These are phyloP conservation scores for Elymus sibiricus DNA, from an alignment of 176 grass and related monocot genomes.

Conservation along the genomic window DNA sequence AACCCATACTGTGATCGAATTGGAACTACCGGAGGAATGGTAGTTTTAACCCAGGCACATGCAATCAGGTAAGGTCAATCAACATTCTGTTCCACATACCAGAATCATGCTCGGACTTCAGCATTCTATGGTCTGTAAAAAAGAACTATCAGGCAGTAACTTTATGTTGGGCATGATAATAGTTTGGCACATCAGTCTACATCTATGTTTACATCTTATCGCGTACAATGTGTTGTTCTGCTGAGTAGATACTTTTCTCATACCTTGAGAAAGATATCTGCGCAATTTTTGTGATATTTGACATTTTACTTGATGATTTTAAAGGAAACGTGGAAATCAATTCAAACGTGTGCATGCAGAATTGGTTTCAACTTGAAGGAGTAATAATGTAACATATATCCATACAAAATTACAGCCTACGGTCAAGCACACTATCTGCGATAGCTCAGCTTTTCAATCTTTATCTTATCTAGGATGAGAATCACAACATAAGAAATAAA, in stretches of 20 bases:
- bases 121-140: background rate
- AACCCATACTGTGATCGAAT: background rate
- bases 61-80: background rate
- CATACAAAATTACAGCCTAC: slow-evolving; percentile 3
- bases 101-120: background rate
- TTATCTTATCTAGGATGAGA: background rate
- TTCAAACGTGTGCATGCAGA: background rate
- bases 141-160: background rate
- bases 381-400: background rate
- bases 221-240: background rate
- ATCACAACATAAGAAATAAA: slow-evolving; percentile 9
- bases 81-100: background rate
- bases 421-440: background rate
- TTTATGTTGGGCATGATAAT: background rate
- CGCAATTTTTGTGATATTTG: too few species aligned
- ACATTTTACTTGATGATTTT: too few species aligned
- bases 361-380: background rate
- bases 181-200: background rate
- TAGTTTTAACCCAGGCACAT: background rate
- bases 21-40: background rate
- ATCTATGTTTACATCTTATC: background rate
- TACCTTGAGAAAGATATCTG: too few species aligned
- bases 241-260: too few species aligned
- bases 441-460: background rate
- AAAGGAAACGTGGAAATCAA: too few species aligned